These are phyloP conservation scores for Jamesozyma gamospora DNA, from an alignment of 805 yeast genomes.

Conservation along the genomic window DNA sequence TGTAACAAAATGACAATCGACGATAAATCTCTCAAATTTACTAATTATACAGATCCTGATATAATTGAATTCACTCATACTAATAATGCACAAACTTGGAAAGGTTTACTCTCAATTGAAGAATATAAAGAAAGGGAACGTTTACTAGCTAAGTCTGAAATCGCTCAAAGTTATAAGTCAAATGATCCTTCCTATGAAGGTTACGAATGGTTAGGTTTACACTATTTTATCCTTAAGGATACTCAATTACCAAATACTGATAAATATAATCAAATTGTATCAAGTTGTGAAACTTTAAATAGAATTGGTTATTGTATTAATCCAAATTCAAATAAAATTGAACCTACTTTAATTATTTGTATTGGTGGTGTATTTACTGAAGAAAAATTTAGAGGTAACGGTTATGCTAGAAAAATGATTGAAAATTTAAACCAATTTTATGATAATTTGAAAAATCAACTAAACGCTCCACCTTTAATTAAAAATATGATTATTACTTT, in stretches of 20 bases:
- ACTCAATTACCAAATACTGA: conserved; percentile 12
- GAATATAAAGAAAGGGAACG: conserved; percentile 32
- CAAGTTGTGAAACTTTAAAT: conserved; percentile 34
- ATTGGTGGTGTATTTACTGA: conserved; percentile 55
- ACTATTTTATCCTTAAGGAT: conserved; percentile 30
- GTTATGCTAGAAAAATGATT: conserved; percentile 46
- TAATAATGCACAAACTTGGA: conserved; percentile 30
- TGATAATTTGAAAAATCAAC: conserved; percentile 20
- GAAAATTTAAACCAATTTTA: conserved; percentile 27
- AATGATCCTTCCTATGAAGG: conserved; percentile 9
- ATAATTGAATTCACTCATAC: conserved; percentile 30
- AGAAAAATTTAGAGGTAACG: conserved; percentile 39
- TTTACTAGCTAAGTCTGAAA: conserved; percentile 22
- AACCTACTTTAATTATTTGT: conserved; percentile 30
- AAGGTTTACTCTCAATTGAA: conserved; percentile 24
- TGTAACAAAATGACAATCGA: conserved; percentile 1
- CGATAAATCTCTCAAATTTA: conserved; percentile 6
- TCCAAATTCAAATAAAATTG: conserved; percentile 19
- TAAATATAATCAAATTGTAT: conserved; percentile 30
- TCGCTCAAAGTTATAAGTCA: conserved; percentile 15
- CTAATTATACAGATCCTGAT: conserved; percentile 25
- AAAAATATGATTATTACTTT: conserved; percentile 34
- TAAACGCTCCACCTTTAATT: conserved; percentile 21
- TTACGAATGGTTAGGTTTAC: conserved; percentile 26
- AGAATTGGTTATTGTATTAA: conserved; percentile 28